Percentiles rank a stretch among this genome's conserved stretches.
These are phyloP conservation scores for Phytophthora fragariaefolia DNA, from an alignment of 352 stramenopile genomes.

Conservation along the genomic window DNA sequence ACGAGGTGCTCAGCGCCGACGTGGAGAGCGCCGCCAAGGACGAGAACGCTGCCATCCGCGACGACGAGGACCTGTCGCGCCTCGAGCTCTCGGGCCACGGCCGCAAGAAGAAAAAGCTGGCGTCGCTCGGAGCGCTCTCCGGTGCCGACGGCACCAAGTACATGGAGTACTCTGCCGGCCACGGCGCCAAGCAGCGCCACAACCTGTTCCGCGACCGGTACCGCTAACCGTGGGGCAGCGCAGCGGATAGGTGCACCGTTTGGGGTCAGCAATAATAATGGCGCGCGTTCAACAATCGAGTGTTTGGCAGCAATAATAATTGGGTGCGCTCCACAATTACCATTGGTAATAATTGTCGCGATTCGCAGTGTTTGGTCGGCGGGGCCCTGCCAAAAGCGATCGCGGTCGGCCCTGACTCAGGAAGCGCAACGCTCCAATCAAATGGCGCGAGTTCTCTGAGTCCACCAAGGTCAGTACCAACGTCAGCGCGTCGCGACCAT, in stretches of 20 bases:
- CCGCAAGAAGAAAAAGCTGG: slow-evolving; percentile 83
- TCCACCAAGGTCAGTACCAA: too few species aligned
- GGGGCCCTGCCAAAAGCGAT: too few species aligned
- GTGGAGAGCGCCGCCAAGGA: slow-evolving; percentile 84
- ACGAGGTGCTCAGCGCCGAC: slow-evolving; percentile 83
- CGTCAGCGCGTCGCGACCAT: slow-evolving; percentile 2
- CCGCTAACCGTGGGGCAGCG: slow-evolving; percentile 43
- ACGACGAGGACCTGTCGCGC: slow-evolving; percentile 83
- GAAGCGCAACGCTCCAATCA: too few species aligned
- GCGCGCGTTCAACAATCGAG: too few species aligned
- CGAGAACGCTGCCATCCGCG: slow-evolving; percentile 83
- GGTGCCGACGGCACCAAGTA: slow-evolving; percentile 83
- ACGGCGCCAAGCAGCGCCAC: slow-evolving; percentile 85
- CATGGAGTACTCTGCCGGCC: slow-evolving; percentile 87
- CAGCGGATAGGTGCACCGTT: too few species aligned
- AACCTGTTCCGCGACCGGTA: slow-evolving; percentile 89
- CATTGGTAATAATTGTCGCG: too few species aligned
- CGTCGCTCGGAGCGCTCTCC: slow-evolving; percentile 77
- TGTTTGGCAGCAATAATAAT: slow-evolving; percentile 8
- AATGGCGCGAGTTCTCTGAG: too few species aligned
- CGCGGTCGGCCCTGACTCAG: too few species aligned
- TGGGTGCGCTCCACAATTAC: too few species aligned
- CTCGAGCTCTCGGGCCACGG: slow-evolving; percentile 61
- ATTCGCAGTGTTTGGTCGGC: too few species aligned
- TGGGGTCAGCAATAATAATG: too few species aligned